Evolutionary conservation across 1,284 basidiomycete species (phyloP).

Genomic region (Moesziomyces parantarcticus): DNA sequence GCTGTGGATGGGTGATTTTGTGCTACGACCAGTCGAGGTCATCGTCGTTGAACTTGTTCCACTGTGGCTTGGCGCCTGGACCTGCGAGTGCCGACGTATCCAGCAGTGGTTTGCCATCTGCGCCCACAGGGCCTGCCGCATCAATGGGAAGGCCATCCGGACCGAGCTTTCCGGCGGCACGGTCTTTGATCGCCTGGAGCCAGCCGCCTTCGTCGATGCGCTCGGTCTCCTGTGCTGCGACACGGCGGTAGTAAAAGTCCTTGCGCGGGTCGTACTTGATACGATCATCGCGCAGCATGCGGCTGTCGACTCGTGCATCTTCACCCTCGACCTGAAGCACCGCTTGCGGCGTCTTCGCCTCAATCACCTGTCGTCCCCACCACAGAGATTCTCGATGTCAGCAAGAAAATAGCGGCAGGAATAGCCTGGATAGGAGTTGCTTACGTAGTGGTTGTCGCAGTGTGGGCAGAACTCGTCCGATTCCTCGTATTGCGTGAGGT

Average conservation of each 20-base stretch:
- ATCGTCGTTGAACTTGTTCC: conserved; percentile 55
- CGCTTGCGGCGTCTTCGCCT: conserved; percentile 90
- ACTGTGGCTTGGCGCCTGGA: conserved; percentile 1
- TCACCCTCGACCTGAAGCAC: conserved; percentile 88
- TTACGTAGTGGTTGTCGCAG: conserved; percentile 95
- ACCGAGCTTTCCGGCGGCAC: conserved; percentile 46
- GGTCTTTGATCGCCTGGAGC: conserved; percentile 49
- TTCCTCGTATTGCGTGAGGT: conserved; percentile 89
- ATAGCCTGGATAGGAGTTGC: neutral
- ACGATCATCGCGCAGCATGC: conserved; percentile 80
- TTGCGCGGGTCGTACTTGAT: conserved; percentile 72
- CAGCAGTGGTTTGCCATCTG: conserved; percentile 31
- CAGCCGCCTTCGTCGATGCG: conserved; percentile 63
- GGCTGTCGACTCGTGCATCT: conserved; percentile 84
- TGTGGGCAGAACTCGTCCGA: conserved; percentile 98
- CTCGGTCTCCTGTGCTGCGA: conserved; percentile 47
- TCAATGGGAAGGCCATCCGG: conserved; percentile 38
- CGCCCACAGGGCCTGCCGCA: conserved; percentile 16
- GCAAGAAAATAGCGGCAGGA: neutral
- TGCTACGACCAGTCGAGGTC: conserved; percentile 61
- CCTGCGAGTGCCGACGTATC: conserved; percentile 19
- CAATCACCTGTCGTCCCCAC: conserved; percentile 76
- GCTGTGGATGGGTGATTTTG: no score
- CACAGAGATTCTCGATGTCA: neutral
- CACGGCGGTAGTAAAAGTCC: conserved; percentile 70